Base-by-base conservation (phyloP, 768 basidiomycete species). In the Leucosporidium scottii region DNA sequence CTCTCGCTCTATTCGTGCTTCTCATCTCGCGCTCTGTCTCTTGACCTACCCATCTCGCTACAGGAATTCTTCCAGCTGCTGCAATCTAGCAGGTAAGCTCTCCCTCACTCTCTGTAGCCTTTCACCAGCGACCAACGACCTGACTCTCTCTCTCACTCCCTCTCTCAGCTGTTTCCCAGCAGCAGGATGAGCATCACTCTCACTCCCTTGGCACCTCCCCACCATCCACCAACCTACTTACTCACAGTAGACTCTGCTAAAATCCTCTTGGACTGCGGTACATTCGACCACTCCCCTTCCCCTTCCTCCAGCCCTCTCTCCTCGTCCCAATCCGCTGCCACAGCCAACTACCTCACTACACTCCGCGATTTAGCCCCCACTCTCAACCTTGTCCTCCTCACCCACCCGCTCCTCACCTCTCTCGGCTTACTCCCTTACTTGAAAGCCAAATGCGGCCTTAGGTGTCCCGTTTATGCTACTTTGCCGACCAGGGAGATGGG, bases 401-500 rank as follows among this genome's bases (percentile, higher is more conserved):
- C 94, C 0, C 93, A 97, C 79, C 93, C 93, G 1, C 91, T 94
- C 74, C 83, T 96, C 18, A 82, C 85, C 0, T 93, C 96, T 76
- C 84, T 88, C 31, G 94, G 94, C 21, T 81, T 98, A n/a, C 93
- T 91, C 76, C 86, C 96, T 17, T 97, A 90, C 78, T 93, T 96
- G 8, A 84, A 90, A 77, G 84, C 92, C 23, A 93, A 91, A 88
- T 74, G 75, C 44, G 87, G 87, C 27, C 82, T 98, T 51, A 87
- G 84, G 67, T 93, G 93, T 27, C 91, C 93, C 4, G 86, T 92
- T 25, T 99, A 98, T 77, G 89, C 90, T 0, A 94, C 93, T 3
- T 84, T 97, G 31, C 94, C 94, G 48, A 92, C 96, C 0, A 91
- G 93, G 73, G 91, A 93, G 64, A 94, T 93, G 87, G 94, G 90